phyloP scores from a whole-genome alignment of 108 stramenopile genomes.

The Licmophora abbreviata region DNA sequence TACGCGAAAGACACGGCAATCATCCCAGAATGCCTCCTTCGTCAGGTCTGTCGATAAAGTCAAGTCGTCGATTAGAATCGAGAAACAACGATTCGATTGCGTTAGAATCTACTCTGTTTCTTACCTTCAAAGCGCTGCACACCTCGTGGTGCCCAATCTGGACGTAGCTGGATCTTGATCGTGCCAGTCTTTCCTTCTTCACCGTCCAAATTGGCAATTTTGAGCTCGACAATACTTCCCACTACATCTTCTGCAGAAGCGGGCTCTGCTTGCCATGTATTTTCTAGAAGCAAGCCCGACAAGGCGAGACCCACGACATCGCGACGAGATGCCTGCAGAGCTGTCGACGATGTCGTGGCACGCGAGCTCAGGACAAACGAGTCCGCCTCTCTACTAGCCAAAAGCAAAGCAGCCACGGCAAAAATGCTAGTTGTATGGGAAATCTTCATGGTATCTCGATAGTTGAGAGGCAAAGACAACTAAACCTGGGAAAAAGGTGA shows the following conservation, averaged over 20 bases:
- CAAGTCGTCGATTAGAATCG: constrained; percentile 2
- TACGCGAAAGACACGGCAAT: constrained; percentile 83
- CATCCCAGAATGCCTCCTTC: constrained; percentile 46
- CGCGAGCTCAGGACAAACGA: too few relatives aligned
- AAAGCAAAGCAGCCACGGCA: too few relatives aligned
- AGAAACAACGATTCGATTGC: background rate
- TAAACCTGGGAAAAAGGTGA: too few relatives aligned
- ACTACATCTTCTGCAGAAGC: constrained; percentile 1
- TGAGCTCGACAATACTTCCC: constrained; percentile 44
- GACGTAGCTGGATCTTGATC: constrained; percentile 56
- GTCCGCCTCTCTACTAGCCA: too few relatives aligned
- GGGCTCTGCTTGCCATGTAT: too few relatives aligned
- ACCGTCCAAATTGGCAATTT: constrained; percentile 61
- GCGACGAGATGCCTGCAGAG: too few relatives aligned
- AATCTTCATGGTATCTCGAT: too few relatives aligned
- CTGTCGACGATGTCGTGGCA: too few relatives aligned
- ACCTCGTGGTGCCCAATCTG: constrained; percentile 76
- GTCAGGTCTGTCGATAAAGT: constrained; percentile 37
- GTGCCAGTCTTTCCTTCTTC: constrained; percentile 48
- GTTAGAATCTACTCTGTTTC: constrained; percentile 16
- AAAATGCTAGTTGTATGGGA: too few relatives aligned
- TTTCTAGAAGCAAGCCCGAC: constrained; percentile 4
- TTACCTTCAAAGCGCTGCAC: constrained; percentile 68
- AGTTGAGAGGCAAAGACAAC: too few relatives aligned
- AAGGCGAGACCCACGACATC: background rate